Evolutionary conservation across 441 rosid species (phyloP), one percentile per base, ranked within the genome.

Genomic region (Euphorbia celastroides): DNA sequence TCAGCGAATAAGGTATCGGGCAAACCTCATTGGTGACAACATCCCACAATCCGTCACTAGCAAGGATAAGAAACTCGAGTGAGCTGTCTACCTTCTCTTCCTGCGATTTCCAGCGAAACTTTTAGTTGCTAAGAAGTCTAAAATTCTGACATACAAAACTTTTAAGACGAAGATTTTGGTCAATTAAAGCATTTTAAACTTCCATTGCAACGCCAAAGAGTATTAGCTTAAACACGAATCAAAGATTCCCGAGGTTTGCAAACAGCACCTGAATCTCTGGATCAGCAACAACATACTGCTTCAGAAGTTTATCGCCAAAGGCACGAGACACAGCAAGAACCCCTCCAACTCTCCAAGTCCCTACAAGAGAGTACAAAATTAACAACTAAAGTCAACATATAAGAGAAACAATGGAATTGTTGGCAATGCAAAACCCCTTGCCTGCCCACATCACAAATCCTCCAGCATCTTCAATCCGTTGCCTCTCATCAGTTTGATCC

Each of bases 311-410:
- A 72, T 89, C 87, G 7, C 97, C 97, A 74, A 92, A 92, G 31
- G 97, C 97, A 55, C 96, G 94, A 55, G 96, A 92, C 65, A 92
- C 93, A 5, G 96, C 96, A 71, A 92, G 93, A 66, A 92, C 80
- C 13, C 97, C 94, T 8, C 96, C 94, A 61, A 92, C 96, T 14
- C 96, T 83, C 96, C 97, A 92, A 0, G 97, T 92, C 62, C 97
- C 96, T 89, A 64, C 10, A 11, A 67, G n/a, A n/a, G n/a, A n/a
- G n/a, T n/a, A n/a, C n/a, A n/a, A n/a, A n/a, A n/a, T n/a, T n/a
- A n/a, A n/a, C n/a, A n/a, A n/a, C n/a, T n/a, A n/a, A n/a, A n/a
- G n/a, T n/a, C n/a, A n/a, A n/a, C n/a, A n/a, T n/a, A n/a, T n/a
- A n/a, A n/a, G n/a, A n/a, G n/a, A n/a, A n/a, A n/a, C n/a, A n/a